These are phyloP conservation scores for Chloris gayana DNA, from an alignment of 176 grass and related monocot species.

Conservation along the genomic window DNA sequence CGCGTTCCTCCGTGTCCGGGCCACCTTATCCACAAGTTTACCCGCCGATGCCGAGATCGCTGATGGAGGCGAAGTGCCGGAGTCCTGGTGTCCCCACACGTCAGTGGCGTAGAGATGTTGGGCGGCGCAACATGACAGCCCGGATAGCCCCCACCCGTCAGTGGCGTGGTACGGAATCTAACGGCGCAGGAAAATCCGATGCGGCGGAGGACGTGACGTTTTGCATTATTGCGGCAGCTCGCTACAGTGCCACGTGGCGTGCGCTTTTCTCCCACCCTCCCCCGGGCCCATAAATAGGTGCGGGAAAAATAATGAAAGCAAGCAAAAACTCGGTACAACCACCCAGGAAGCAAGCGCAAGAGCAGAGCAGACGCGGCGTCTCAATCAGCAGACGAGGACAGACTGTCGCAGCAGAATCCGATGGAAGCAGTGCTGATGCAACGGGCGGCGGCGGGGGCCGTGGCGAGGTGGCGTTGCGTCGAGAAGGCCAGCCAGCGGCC, in stretches of 20 bases:
- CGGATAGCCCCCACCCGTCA: background rate
- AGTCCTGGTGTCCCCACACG: background rate
- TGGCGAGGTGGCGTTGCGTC: constrained; percentile 1
- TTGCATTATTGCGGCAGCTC: constrained; percentile 2
- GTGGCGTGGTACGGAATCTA: background rate
- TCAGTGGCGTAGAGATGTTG: background rate
- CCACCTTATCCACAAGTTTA: constrained; percentile 24
- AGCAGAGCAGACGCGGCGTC: background rate
- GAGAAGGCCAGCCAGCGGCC: background rate
- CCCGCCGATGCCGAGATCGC: background rate
- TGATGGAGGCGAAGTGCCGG: too few species aligned
- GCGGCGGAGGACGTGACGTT: too few species aligned
- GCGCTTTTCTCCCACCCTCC: background rate
- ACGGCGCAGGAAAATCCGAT: background rate
- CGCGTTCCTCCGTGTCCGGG: background rate
- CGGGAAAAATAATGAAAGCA: background rate
- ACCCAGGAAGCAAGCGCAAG: background rate
- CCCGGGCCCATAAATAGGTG: constrained; percentile 22
- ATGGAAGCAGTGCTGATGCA: constrained; percentile 31
- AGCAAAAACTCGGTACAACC: background rate
- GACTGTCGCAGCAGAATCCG: background rate
- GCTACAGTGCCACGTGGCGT: background rate
- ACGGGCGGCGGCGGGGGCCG: background rate
- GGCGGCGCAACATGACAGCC: background rate
- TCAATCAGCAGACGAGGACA: background rate